Base-by-base conservation (phyloP, 805 yeast genomes). In the Starmerella cellae region DNA sequence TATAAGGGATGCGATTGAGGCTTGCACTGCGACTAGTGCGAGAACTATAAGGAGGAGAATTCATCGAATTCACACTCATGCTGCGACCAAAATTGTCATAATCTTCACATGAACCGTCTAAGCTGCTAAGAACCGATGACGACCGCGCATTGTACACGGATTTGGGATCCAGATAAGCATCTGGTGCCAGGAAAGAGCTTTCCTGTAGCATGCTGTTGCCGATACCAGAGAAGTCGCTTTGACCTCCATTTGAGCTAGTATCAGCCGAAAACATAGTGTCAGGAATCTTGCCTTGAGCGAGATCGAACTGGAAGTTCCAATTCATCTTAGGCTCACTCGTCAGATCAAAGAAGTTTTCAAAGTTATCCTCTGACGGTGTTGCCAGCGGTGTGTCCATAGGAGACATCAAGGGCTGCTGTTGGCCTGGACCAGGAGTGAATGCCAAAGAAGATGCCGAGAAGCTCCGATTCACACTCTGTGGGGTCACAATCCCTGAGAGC, bases 381-480 rank as follows among this genome's bases (percentile, higher is more conserved):
- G 41, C 42, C 28, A 49, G 47, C 26, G 52, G 52, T 17, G 52
- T 49, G 26, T 45, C 46, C 30, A 47, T 18, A 22, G 51, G 51
- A 10, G 52, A 41, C 31, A 37, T 38, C 21, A 48, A 31, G 26
- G 46, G 32, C n/a, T 26, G 37, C 28, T 37, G 39, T 28, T 27
- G 37, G 21, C 35, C n/a, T 14, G 17, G 27, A 20, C 28, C 31
- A 3, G 46, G 47, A 11, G 45, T 42, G 47, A 26, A 40, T 18
- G 44, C 39, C 37, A 48, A 33, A 24, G 46, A 35, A 17, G 43
- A 26, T 26, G 35, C 35, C 22, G 52, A 48, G 36, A 40, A 48
- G 37, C 51, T 47, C 19, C 49, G 47, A 32, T 28, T 16, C 21
- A 35, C 45, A 5, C 44, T 37, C 37, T 45, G 49, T 30, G 51